Evolutionary conservation across 345 rosid genomes (phyloP), one percentile per base, ranked within the genome.

Genomic region (Pistacia atlantica): DNA sequence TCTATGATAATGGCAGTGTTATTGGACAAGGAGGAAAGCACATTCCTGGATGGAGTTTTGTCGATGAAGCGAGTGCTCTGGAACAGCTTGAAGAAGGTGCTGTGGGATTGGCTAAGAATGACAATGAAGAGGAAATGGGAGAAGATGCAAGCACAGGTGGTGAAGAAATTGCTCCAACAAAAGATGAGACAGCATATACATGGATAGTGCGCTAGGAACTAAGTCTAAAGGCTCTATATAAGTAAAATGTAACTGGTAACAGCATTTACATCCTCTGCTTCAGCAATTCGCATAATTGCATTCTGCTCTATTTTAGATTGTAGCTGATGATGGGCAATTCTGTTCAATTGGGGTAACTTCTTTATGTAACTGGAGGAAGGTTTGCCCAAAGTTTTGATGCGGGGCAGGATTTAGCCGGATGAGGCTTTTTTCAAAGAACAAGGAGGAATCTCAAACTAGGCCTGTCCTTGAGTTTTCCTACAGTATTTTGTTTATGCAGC

Each of bases 11-110:
- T 77, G 80, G 75, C 46, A 64, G 75, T 10, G 59, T 79, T 38
- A 68, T 72, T 58, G 72, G 62, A 65, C 61, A 60, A 60, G 79
- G 56, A 42, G 82, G 61, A 79, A 79, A 67, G 25, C 42, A 70
- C 16, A 58, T 62, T 62, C 78, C 83, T 18, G 85, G 79, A 51
- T 81, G 82, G 89, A 73, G 73, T 81, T 80, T 79, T 45, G 71
- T 22, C 62, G 72, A 72, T 55, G 77, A 72, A 35, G 79, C 60
- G 56, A 83, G 65, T 77, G 80, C 77, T 52, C 75, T 79, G 13
- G 74, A 78, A 20, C 83, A 79, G 69, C 52, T 79, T 35, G 83
- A 74, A 59, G 80, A 80, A 70, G 67, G 49, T 62, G 60, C 48
- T 6, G 61, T 33, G 16, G 74, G 42, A 48, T 61, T 65, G 12